phyloP scores from a whole-genome alignment of 805 yeast genomes.

The Candida cerambycidarum region DNA sequence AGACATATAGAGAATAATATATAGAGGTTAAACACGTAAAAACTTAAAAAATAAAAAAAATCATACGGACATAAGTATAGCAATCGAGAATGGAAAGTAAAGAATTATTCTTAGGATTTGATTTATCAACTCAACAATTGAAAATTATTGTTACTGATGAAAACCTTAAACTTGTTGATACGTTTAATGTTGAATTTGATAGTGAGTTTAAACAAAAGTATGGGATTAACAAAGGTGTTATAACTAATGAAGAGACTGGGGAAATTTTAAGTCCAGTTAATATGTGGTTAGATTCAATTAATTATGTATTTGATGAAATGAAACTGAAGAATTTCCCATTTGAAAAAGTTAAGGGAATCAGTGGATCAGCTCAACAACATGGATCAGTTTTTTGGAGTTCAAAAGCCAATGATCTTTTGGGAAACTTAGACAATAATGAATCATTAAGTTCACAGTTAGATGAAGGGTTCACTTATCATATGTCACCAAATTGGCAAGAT shows the following conservation, averaged over 20 bases:
- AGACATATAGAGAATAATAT: too few species aligned
- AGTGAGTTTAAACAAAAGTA: conserved; percentile 55
- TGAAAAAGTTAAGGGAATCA: conserved; percentile 57
- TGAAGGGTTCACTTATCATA: conserved; percentile 57
- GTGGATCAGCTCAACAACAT: conserved; percentile 92
- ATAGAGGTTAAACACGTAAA: too few species aligned
- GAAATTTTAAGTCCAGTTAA: conserved; percentile 76
- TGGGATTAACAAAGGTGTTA: conserved; percentile 72
- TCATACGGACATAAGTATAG: not conserved
- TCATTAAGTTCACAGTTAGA: conserved; percentile 48
- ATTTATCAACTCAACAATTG: conserved; percentile 86
- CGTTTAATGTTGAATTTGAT: conserved; percentile 74
- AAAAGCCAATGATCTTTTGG: conserved; percentile 43
- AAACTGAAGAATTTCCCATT: conserved; percentile 55
- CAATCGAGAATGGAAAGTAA: not conserved
- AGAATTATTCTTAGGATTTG: conserved; percentile 65
- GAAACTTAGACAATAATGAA: conserved; percentile 27
- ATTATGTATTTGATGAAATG: conserved; percentile 57
- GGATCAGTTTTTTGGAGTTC: conserved; percentile 83
- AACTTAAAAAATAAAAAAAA: not conserved
- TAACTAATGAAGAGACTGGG: conserved; percentile 46
- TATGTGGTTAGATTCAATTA: conserved; percentile 90
- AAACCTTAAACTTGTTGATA: conserved; percentile 49
- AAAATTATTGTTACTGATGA: conserved; percentile 68
- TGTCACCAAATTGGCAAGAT: conserved; percentile 94